Evolutionary conservation across 306 rosid species (phyloP).

Genomic region (Morella rubra): DNA sequence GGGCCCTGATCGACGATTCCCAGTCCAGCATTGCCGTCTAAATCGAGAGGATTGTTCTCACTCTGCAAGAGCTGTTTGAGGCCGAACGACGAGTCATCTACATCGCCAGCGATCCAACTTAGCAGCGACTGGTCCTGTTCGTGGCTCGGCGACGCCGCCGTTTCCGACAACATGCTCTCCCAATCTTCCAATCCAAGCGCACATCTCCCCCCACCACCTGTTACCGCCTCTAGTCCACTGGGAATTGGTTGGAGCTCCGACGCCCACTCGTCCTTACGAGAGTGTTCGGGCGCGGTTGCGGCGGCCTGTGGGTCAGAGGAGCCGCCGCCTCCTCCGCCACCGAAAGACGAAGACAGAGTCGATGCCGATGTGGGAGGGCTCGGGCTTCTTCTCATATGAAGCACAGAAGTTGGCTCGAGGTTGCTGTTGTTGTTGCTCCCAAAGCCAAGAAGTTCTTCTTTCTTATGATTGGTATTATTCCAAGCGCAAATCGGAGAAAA

Average conservation of each 20-base stretch:
- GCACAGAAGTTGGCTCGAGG: constrained; percentile 82
- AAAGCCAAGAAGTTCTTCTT: constrained; percentile 21
- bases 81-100: constrained; percentile 79
- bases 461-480: constrained; percentile 5
- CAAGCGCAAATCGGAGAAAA: constrained; percentile 27
- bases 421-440: constrained; percentile 32
- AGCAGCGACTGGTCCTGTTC: constrained; percentile 65
- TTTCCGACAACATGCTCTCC: constrained; percentile 77
- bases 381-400: constrained; percentile 65
- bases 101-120: constrained; percentile 70
- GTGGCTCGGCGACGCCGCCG: constrained; percentile 46
- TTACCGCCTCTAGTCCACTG: constrained; percentile 20
- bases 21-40: constrained; percentile 57
- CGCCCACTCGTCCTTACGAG: constrained; percentile 33
- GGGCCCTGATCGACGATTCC: constrained; percentile 58
- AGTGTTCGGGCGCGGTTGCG: constrained; percentile 27
- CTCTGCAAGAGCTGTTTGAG: constrained; percentile 71
- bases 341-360: constrained; percentile 91
- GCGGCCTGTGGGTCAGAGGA: constrained; percentile 27
- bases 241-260: constrained; percentile 33
- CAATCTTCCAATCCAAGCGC: constrained; percentile 82
- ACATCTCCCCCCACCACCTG: constrained; percentile 49
- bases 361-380: constrained; percentile 84
- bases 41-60: constrained; percentile 46
- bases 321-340: constrained; percentile 35